These are phyloP conservation scores for Russula sp. DNA, from an alignment of 768 basidiomycete species.

Conservation along the genomic window DNA sequence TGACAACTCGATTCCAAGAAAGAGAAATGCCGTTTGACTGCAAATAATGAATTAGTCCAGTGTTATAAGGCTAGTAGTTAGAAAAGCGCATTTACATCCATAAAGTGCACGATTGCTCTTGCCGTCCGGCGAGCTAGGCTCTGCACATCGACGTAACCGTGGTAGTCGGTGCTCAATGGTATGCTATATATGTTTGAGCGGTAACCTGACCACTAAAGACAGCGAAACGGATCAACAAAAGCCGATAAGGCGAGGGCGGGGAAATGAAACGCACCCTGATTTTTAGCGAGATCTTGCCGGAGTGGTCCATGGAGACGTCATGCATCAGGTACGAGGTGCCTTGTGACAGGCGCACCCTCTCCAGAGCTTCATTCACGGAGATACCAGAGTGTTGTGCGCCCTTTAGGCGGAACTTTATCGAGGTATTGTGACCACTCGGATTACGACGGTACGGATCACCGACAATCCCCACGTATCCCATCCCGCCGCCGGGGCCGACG, in stretches of 20 bases:
- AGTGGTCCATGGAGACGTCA: slow-evolving; percentile 22
- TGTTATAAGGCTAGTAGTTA: background rate
- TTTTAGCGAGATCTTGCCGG: slow-evolving; percentile 23
- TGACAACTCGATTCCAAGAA: slow-evolving; percentile 29
- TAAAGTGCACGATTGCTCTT: slow-evolving; percentile 30
- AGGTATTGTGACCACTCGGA: background rate
- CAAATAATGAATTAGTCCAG: background rate
- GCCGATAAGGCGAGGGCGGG: too few relatives aligned
- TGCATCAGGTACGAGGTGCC: slow-evolving; percentile 17
- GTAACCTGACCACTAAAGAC: slow-evolving; percentile 27
- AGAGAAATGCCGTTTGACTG: slow-evolving; percentile 27
- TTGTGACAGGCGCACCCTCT: slow-evolving; percentile 20
- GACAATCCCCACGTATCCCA: background rate
- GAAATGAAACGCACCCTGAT: slow-evolving; percentile 23
- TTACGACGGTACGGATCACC: slow-evolving; percentile 11
- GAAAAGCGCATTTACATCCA: slow-evolving; percentile 15
- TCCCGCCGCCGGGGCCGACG: slow-evolving; percentile 17
- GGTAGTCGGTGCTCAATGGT: slow-evolving; percentile 19
- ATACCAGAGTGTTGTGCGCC: slow-evolving; percentile 23
- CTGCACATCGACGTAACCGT: slow-evolving; percentile 19
- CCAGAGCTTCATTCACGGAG: slow-evolving; percentile 21
- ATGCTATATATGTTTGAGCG: slow-evolving; percentile 27
- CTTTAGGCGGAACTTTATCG: slow-evolving; percentile 27
- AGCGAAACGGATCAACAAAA: background rate
- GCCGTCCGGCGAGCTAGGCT: slow-evolving; percentile 29